Evolutionary conservation across 345 rosid species (phyloP).

Genomic region (Gossypium stocksii): DNA sequence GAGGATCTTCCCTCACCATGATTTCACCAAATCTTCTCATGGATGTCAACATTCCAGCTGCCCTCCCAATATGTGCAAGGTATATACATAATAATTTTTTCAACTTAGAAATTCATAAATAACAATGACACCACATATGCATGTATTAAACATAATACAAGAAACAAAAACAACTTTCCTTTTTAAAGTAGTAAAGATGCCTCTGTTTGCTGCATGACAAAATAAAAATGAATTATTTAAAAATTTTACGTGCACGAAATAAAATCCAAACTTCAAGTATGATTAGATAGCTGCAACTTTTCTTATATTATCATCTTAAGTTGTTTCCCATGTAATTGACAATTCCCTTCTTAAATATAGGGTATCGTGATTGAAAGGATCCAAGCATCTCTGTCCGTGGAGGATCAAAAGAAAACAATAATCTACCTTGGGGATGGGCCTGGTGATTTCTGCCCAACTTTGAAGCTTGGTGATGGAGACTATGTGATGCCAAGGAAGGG

Average conservation of each 20-base stretch:
- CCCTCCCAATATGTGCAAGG: conserved; percentile 91
- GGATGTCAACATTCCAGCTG: conserved; percentile 51
- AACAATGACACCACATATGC: too few relatives aligned
- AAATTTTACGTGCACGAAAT: too few relatives aligned
- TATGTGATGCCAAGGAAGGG: conserved; percentile 80
- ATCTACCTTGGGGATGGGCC: conserved; percentile 78
- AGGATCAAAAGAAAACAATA: conserved; percentile 42
- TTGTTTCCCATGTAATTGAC: background rate
- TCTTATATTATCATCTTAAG: background rate
- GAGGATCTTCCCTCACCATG: conserved; percentile 58
- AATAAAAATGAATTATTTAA: too few relatives aligned
- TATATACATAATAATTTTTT: background rate
- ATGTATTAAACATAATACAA: too few relatives aligned
- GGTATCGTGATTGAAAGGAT: conserved; percentile 61
- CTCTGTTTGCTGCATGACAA: too few relatives aligned
- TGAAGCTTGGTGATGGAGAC: conserved; percentile 54
- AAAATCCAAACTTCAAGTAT: background rate
- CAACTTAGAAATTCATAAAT: too few relatives aligned
- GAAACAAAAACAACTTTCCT: too few relatives aligned
- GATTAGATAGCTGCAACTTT: too few relatives aligned
- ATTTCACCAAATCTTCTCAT: conserved; percentile 50
- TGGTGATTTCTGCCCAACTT: conserved; percentile 75
- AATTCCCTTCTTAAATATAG: conserved; percentile 19
- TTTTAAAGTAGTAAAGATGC: too few relatives aligned
- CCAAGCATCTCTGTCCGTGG: conserved; percentile 34